Evolutionary conservation across 345 rosid species (phyloP).

Genomic region (Chamaenerion angustifolium): DNA sequence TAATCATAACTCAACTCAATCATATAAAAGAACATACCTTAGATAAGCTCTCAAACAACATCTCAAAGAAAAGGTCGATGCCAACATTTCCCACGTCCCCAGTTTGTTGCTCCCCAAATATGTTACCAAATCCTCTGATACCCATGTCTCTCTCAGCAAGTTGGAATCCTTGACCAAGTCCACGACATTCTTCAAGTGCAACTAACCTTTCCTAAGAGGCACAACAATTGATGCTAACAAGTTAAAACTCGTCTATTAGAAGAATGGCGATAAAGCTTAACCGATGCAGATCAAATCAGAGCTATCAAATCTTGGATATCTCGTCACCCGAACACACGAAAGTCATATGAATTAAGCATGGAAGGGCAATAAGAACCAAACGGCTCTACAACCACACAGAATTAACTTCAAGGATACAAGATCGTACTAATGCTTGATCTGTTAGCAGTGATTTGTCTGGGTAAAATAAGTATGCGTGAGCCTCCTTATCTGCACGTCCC

Average conservation of each 20-base stretch:
- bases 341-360: not conserved
- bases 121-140: slow-evolving; percentile 88
- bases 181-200: slow-evolving; percentile 80
- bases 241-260: not conserved
- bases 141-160: slow-evolving; percentile 99
- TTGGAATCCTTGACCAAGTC: slow-evolving; percentile 97
- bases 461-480: slow-evolving; percentile 88
- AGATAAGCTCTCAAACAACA: slow-evolving; percentile 93
- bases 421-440: slow-evolving; percentile 63
- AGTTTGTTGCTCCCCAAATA: slow-evolving; percentile 96
- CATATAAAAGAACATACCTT: slow-evolving; percentile 34
- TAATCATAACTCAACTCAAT: not conserved
- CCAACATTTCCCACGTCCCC: slow-evolving; percentile 98
- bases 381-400: not conserved
- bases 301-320: no score
- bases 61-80: slow-evolving; percentile 88
- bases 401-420: slow-evolving; percentile 4
- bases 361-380: not conserved
- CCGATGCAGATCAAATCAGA: no score
- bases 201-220: slow-evolving; percentile 70
- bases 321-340: no score
- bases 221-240: slow-evolving; percentile 8
- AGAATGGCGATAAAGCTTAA: not conserved
- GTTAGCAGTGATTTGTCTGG: slow-evolving; percentile 69
- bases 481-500: slow-evolving; percentile 95